Evolutionary conservation across 257 asterid genomes (phyloP).

Genomic region (Solanum chaucha): DNA sequence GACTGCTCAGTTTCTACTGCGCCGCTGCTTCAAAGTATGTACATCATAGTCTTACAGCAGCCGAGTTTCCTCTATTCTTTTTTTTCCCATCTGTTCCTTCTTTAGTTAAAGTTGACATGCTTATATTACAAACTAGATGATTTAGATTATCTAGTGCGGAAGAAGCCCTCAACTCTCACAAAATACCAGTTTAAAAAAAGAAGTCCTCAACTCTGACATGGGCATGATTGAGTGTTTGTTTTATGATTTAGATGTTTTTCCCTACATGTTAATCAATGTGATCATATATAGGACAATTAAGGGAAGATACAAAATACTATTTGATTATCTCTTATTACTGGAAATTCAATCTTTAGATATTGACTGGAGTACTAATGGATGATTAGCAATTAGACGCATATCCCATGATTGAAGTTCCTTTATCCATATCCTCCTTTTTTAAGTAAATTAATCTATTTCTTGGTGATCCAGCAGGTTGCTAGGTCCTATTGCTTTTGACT

Average conservation of each 20-base stretch:
- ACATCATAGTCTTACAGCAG: not conserved
- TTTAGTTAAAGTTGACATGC: not conserved
- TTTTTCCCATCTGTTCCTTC: not conserved
- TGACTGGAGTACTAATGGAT: not conserved
- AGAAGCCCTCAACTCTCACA: not conserved
- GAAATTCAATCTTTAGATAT: not conserved
- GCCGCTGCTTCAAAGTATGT: slow-evolving; percentile 68
- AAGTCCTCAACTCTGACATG: not conserved
- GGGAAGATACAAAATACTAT: not conserved
- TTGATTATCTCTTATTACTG: not conserved
- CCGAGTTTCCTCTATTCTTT: not conserved
- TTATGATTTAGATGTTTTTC: not conserved
- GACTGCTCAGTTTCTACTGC: slow-evolving; percentile 72
- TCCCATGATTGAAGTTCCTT: not conserved
- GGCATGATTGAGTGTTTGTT: not conserved
- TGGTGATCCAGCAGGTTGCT: not conserved
- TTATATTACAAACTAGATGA: not conserved
- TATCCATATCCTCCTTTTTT: not conserved
- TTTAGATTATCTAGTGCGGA: not conserved
- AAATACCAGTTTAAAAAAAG: not conserved
- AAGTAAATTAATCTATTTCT: not conserved
- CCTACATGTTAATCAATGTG: not conserved
- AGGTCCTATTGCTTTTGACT: not conserved
- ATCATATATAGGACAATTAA: not conserved
- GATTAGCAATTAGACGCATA: not conserved